These are phyloP conservation scores for Lentinula sp. DNA, from an alignment of 768 basidiomycete species.

Conservation along the genomic window DNA sequence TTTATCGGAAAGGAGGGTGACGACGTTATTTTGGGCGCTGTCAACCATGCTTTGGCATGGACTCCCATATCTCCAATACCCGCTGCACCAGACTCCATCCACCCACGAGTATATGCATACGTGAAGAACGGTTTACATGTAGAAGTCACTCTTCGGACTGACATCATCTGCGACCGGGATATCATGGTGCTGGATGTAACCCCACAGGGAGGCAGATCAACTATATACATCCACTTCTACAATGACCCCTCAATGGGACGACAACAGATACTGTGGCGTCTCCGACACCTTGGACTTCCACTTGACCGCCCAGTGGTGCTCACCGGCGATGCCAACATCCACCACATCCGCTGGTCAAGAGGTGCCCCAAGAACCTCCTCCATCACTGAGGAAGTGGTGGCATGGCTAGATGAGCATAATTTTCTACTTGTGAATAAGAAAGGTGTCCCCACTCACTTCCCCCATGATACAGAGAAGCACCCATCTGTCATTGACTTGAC, in stretches of 20 bases:
- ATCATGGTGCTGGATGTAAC: too few relatives aligned
- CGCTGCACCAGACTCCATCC: not conserved
- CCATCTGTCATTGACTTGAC: constrained; percentile 16
- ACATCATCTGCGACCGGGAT: not conserved
- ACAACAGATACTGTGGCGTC: constrained; percentile 6
- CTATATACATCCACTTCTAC: too few relatives aligned
- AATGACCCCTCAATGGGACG: constrained; percentile 5
- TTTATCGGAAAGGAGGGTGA: constrained; percentile 10
- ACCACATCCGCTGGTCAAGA: constrained; percentile 15
- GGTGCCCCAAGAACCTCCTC: not conserved
- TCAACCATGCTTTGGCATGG: constrained; percentile 9
- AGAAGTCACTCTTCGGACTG: constrained; percentile 16
- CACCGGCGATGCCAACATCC: constrained; percentile 19
- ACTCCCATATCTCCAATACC: constrained; percentile 4
- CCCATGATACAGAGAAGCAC: not conserved
- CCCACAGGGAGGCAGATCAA: too few relatives aligned
- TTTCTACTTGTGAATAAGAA: constrained; percentile 13
- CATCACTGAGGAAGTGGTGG: constrained; percentile 9
- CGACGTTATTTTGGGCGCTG: not conserved
- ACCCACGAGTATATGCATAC: constrained; percentile 16
- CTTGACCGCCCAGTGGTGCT: constrained; percentile 13
- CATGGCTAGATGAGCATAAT: constrained; percentile 11
- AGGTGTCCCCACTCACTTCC: constrained; percentile 13
- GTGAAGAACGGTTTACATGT: constrained; percentile 11
- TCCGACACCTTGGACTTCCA: constrained; percentile 1